Conservation (phyloP, 192 early-diverging fungal species). For the Coemansia sp. region DNA sequence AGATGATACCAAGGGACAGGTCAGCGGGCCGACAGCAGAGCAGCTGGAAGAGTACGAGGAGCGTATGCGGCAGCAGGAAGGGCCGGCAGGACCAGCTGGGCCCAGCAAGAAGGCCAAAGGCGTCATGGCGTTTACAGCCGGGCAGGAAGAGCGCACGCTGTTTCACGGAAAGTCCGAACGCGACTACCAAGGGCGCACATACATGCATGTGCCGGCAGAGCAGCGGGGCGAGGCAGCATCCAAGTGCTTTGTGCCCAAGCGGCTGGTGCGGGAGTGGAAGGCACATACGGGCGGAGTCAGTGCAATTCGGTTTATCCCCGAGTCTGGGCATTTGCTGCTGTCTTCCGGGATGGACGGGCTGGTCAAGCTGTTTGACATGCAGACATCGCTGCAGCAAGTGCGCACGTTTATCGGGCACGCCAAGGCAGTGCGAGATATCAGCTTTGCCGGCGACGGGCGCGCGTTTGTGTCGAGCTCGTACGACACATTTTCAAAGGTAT, state of each 20-base stretch:
- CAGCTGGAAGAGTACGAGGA: slow-evolving; percentile 45
- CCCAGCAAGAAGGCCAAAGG: neutral
- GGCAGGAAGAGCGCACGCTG: slow-evolving; percentile 69
- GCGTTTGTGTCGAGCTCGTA: slow-evolving; percentile 85
- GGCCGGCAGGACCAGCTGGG: neutral
- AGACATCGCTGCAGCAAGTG: slow-evolving; percentile 79
- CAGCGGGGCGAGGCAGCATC: slow-evolving; percentile 69
- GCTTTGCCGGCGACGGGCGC: slow-evolving; percentile 82
- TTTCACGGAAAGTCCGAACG: slow-evolving; percentile 85
- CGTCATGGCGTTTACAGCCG: slow-evolving; percentile 15
- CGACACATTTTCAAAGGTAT: slow-evolving; percentile 90
- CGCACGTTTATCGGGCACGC: slow-evolving; percentile 89
- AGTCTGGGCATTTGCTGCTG: slow-evolving; percentile 84
- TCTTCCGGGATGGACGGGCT: slow-evolving; percentile 91
- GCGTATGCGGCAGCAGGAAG: slow-evolving; percentile 11
- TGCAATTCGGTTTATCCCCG: slow-evolving; percentile 87
- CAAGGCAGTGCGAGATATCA: slow-evolving; percentile 89
- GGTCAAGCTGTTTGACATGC: slow-evolving; percentile 97
- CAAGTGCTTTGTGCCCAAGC: slow-evolving; percentile 85
- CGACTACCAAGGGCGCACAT: slow-evolving; percentile 94
- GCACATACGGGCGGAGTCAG: slow-evolving; percentile 92
- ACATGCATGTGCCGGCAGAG: slow-evolving; percentile 94
- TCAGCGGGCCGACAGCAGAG: slow-evolving; percentile 58
- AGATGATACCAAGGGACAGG: slow-evolving; percentile 68
- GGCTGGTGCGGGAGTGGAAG: slow-evolving; percentile 82